These are phyloP conservation scores for Diaporthe citriasiana DNA, from an alignment of 2,329 filamentous ascomycete species.

Conservation along the genomic window DNA sequence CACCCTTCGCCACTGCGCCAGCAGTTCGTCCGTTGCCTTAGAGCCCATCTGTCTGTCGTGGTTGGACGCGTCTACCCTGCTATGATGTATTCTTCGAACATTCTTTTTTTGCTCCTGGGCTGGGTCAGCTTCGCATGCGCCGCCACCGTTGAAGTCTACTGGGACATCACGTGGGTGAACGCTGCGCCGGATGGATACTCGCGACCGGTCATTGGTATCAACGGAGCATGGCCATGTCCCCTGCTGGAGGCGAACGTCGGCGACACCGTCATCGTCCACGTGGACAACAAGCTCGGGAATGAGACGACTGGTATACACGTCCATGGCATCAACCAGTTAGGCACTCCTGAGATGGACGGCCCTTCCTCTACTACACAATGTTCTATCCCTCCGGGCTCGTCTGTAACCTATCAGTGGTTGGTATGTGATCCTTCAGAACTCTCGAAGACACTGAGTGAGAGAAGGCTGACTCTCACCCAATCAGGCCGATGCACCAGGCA, in stretches of 20 bases:
- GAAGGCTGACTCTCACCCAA: conserved; percentile 21
- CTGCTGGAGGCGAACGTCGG: conserved; percentile 65
- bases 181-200: conserved; percentile 55
- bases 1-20: not conserved
- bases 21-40: not conserved
- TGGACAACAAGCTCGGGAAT: conserved; percentile 66
- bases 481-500: conserved; percentile 58
- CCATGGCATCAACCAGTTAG: conserved; percentile 70
- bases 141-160: conserved; percentile 54
- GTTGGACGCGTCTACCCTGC: not conserved
- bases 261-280: conserved; percentile 64
- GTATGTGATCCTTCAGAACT: conserved; percentile 50
- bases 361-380: conserved; percentile 68
- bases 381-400: conserved; percentile 64
- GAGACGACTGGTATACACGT: conserved; percentile 68
- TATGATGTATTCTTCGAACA: conserved; percentile 31
- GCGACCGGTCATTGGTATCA: conserved; percentile 65
- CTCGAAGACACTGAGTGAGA: not conserved
- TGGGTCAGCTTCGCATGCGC: conserved; percentile 48
- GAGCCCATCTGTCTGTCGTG: not conserved
- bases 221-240: conserved; percentile 73
- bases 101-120: conserved; percentile 35
- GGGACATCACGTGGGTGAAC: conserved; percentile 58
- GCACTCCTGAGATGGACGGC: conserved; percentile 71
- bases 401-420: conserved; percentile 66